Base-by-base conservation (phyloP, 2,329 filamentous ascomycete genomes). In the Pyricularia grisea region DNA sequence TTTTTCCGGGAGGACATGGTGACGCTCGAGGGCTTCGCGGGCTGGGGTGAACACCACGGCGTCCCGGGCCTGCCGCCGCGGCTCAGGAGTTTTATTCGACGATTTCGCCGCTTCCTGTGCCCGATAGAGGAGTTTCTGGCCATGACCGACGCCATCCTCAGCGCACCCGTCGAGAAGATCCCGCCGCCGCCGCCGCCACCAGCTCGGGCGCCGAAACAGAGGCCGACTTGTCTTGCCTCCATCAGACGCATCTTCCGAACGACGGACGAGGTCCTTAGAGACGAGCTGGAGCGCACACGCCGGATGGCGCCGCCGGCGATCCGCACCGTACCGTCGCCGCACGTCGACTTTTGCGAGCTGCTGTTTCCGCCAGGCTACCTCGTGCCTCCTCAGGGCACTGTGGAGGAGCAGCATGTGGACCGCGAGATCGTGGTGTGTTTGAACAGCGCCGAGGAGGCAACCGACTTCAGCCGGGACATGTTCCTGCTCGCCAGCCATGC, bases 1-100 rank as follows among this genome's bases (percentile, higher is more conserved):
- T 55, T 67, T 25, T 67, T 67, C 66, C 27, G 23, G 36, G 66
- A 67, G 36, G 66, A 67, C 66, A 31, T 67, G 66, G 66, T 67
- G 4, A 25, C 25, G n/a, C 66, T 67, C 23, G 33, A 67, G 33
- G 66, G 66, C 25, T 67, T 42, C 65, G 66, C 36, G 23, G 25
- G 55, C 20, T 50, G 55, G 33, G 25, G 28, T 1, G 17, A 30
- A 4, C 11, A 67, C 66, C 33, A 28, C 23, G 28, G 33, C 12
- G n/a, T 27, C 12, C 33, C 66, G 14, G 66, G 66, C 4, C 23
- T 67, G 33, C 20, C 66, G 6, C 66, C 25, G 23, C 33, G 55
- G 9, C n/a, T 67, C 11, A 55, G 23, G 23, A 7, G 11, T 1
- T 67, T 67, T 14, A 25, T 67, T 2, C 23, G 33, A 11, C 66